Percentiles rank a stretch among this genome's conserved stretches.
These are phyloP conservation scores for Leccinum boreale DNA, from an alignment of 768 basidiomycete species.

Conservation along the genomic window DNA sequence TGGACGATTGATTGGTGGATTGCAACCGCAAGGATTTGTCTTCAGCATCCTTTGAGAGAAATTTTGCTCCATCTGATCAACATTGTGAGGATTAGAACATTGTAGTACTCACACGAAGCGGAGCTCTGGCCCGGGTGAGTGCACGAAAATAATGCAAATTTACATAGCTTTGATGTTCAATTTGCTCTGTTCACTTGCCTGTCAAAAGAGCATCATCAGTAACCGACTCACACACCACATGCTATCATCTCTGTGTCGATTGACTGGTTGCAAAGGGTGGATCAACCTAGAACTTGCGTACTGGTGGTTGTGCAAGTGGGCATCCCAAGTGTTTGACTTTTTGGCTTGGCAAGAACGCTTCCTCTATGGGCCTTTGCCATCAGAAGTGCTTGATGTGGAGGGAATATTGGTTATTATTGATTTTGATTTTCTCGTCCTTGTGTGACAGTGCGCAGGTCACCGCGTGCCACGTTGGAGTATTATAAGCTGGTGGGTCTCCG, in stretches of 20 bases:
- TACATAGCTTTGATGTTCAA: conserved; percentile 86
- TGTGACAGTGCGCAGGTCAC: neutral
- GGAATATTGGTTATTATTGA: neutral
- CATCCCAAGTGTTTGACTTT: conserved; percentile 8
- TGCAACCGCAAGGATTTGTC: conserved; percentile 76
- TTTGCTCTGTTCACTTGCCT: conserved; percentile 82
- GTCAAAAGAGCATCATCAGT: no score
- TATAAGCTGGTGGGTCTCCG: neutral
- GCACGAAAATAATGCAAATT: conserved; percentile 93
- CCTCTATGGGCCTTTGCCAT: conserved; percentile 75
- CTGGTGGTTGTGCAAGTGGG: no score
- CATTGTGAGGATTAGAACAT: conserved; percentile 3
- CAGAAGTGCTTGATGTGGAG: conserved; percentile 45
- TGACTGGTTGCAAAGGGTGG: conserved; percentile 63
- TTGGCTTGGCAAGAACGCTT: conserved; percentile 59
- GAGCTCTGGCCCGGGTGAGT: conserved; percentile 46
- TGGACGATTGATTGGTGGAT: conserved; percentile 50
- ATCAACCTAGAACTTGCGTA: neutral
- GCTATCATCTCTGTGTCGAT: conserved; percentile 46
- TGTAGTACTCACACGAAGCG: conserved; percentile 66
- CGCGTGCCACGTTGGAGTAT: neutral
- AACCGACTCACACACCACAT: conserved; percentile 69
- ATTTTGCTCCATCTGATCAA: conserved; percentile 29
- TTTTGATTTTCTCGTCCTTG: neutral
- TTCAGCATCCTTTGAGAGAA: conserved; percentile 2